Evolutionary conservation across 148 eudicot genomes (phyloP).

Genomic region (Camellia sinensis): DNA sequence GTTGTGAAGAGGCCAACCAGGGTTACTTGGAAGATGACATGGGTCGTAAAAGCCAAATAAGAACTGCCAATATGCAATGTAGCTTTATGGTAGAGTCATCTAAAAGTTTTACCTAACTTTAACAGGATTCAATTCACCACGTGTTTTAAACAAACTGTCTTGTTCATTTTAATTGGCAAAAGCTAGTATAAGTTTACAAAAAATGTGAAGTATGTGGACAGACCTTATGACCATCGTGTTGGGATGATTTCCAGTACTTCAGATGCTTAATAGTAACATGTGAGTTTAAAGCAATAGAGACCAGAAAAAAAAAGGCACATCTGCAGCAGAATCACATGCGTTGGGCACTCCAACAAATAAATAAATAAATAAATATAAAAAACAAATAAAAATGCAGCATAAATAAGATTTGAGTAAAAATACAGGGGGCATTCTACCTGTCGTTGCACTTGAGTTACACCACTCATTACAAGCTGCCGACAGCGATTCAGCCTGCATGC

Average conservation of each 20-base stretch:
- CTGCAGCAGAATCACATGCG: constrained; percentile 38
- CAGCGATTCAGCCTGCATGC: constrained; percentile 58
- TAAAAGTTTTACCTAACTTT: neutral
- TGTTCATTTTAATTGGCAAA: neutral
- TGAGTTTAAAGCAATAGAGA: constrained; percentile 57
- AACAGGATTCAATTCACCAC: neutral
- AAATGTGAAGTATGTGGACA: constrained; percentile 8
- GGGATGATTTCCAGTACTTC: constrained; percentile 69
- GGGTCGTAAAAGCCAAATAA: constrained; percentile 96
- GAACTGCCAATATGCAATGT: constrained; percentile 44
- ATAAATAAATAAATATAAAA: too few relatives aligned
- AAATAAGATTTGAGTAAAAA: neutral
- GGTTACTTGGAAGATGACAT: constrained; percentile 68
- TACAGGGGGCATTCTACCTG: constrained; percentile 40
- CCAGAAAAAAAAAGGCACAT: constrained; percentile 71
- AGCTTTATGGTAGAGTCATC: constrained; percentile 12
- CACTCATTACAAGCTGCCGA: constrained; percentile 73
- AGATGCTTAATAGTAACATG: constrained; percentile 59
- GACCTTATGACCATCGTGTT: constrained; percentile 68
- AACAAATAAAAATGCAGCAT: neutral
- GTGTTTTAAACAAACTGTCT: neutral
- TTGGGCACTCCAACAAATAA: constrained; percentile 10
- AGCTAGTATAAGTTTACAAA: constrained; percentile 9
- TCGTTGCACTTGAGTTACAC: constrained; percentile 66
- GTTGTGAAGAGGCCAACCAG: constrained; percentile 98